These are phyloP conservation scores for Macrotyloma uniflorum DNA, from an alignment of 306 rosid genomes.

Conservation along the genomic window DNA sequence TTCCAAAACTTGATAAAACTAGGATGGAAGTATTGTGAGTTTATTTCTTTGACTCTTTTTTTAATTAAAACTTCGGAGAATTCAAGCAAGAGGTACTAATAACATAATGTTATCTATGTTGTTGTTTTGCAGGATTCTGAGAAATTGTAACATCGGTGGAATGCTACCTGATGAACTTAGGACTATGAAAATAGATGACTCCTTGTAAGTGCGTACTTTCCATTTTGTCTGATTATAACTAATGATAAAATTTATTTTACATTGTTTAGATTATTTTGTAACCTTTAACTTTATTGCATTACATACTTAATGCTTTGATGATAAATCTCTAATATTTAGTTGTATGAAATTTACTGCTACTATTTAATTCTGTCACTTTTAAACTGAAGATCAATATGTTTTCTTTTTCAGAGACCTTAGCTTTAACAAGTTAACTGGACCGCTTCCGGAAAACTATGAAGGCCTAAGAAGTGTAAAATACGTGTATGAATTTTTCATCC, in stretches of 20 bases:
- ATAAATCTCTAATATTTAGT: not conserved
- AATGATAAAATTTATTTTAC: not conserved
- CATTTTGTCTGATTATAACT: constrained; percentile 26
- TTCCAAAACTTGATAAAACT: constrained; percentile 52
- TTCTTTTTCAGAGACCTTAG: constrained; percentile 75
- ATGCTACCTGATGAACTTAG: constrained; percentile 47
- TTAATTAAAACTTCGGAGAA: not conserved
- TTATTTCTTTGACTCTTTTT: constrained; percentile 14
- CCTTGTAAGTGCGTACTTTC: constrained; percentile 42
- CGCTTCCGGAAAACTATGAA: constrained; percentile 50
- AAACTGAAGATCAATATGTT: not conserved
- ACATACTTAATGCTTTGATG: not conserved
- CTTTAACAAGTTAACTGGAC: constrained; percentile 67
- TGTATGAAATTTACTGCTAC: not conserved
- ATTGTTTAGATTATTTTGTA: not conserved
- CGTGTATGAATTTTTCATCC: constrained; percentile 52
- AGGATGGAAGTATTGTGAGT: constrained; percentile 56
- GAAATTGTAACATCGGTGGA: constrained; percentile 77
- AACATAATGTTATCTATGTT: constrained; percentile 19
- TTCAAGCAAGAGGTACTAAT: not conserved
- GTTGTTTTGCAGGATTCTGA: constrained; percentile 55
- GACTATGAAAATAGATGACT: constrained; percentile 31
- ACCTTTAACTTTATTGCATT: not conserved
- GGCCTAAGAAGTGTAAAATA: not conserved
- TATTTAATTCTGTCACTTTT: too few species aligned